phyloP scores from a whole-genome alignment of 306 rosid genomes.

The Erythrophleum fordii region DNA sequence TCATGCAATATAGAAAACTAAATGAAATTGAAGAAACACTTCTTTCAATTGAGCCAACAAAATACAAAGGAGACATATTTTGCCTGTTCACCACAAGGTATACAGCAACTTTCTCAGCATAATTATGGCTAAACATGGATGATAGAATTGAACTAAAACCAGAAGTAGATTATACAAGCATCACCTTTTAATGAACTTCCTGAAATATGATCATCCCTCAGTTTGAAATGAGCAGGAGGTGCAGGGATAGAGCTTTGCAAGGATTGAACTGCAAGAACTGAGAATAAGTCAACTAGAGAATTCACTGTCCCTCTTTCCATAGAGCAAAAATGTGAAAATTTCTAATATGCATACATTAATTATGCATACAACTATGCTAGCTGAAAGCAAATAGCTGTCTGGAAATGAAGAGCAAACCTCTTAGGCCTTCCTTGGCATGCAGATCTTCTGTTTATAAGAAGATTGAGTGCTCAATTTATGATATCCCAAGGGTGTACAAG shows the following conservation, averaged over 20 bases:
- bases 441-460: background rate
- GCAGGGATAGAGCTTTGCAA: constrained; percentile 93
- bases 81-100: background rate
- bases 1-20: background rate
- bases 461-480: background rate
- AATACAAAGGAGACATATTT: background rate
- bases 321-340: constrained; percentile 25
- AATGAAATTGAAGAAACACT: background rate
- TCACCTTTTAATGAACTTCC: constrained; percentile 97
- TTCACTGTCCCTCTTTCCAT: constrained; percentile 6
- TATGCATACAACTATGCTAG: background rate
- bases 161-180: constrained; percentile 21
- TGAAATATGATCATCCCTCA: constrained; percentile 88
- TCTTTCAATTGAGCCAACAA: background rate
- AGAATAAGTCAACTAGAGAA: constrained; percentile 35
- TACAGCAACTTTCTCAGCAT: constrained; percentile 28
- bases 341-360: constrained; percentile 1
- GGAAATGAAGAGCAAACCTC: background rate
- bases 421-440: background rate
- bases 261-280: constrained; percentile 69
- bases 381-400: background rate
- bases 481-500: background rate
- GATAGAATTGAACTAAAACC: constrained; percentile 11
- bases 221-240: constrained; percentile 86
- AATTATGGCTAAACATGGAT: constrained; percentile 18